Evolutionary conservation across 176 grass and related monocot species (phyloP).

Genomic region (Oryza punctata): DNA sequence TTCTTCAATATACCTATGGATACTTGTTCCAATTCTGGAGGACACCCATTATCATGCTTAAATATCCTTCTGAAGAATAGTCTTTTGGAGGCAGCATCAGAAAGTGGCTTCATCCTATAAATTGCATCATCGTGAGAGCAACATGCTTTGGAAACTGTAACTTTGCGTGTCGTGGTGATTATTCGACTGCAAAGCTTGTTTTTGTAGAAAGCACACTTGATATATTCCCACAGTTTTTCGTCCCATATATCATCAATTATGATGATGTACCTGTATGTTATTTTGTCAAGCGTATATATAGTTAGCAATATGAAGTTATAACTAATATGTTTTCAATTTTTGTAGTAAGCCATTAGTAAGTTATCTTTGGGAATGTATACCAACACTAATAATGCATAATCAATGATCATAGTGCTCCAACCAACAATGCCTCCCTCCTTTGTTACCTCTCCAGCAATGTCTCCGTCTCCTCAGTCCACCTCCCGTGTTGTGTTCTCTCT

Average conservation of each 20-base stretch:
- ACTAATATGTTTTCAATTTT: too few relatives aligned
- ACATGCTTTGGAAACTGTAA: not conserved
- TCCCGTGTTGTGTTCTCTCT: too few relatives aligned
- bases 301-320: too few relatives aligned
- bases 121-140: not conserved
- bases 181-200: not conserved
- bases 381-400: too few relatives aligned
- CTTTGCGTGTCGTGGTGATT: not conserved
- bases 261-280: not conserved
- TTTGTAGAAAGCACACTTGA: not conserved
- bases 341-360: too few relatives aligned
- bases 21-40: not conserved
- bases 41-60: not conserved
- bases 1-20: not conserved
- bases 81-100: not conserved
- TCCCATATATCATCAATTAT: not conserved
- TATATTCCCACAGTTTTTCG: not conserved
- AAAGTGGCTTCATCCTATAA: not conserved
- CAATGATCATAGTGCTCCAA: too few relatives aligned
- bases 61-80: not conserved
- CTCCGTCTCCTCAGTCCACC: too few relatives aligned
- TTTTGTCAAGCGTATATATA: too few relatives aligned
- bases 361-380: too few relatives aligned
- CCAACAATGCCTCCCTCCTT: too few relatives aligned
- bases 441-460: too few relatives aligned